phyloP scores from a whole-genome alignment of 305 asterid species.

The Fraxinus sp. region DNA sequence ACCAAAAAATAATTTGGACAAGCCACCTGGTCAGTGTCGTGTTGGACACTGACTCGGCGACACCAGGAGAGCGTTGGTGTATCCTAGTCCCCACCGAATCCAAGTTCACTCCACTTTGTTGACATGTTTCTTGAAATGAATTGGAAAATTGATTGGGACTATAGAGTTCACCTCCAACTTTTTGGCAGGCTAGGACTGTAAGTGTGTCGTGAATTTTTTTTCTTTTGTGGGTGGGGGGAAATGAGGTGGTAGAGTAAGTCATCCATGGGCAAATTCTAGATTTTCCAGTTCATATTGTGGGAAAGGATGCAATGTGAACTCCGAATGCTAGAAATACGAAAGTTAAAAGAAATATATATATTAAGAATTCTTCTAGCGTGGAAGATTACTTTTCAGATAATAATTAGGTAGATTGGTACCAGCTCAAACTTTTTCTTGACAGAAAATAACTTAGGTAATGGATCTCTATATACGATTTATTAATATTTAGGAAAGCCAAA shows the following conservation, averaged over 20 bases:
- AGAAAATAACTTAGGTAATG: background rate
- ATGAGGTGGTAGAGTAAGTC: background rate
- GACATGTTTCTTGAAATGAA: background rate
- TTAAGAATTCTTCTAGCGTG: background rate
- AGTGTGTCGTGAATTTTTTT: background rate
- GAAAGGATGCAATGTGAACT: background rate
- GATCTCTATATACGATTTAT: background rate
- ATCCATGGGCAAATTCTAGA: background rate
- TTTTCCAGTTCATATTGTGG: background rate
- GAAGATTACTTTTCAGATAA: background rate
- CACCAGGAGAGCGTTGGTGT: background rate
- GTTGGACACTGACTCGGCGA: background rate
- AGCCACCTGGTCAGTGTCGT: background rate
- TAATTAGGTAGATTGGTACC: background rate
- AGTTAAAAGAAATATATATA: background rate
- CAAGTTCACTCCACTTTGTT: background rate
- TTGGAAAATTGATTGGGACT: background rate
- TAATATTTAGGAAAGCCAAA: slow-evolving; percentile 15
- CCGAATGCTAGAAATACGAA: background rate
- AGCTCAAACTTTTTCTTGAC: background rate
- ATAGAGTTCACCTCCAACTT: background rate
- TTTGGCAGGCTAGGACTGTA: background rate
- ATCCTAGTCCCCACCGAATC: background rate
- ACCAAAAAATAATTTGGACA: background rate
- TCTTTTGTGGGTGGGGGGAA: background rate